A percentile compares a stretch with the other conserved stretches of the same genome.
These are phyloP conservation scores for Lactuca saligna DNA, from an alignment of 129 eudicot genomes.

Conservation along the genomic window DNA sequence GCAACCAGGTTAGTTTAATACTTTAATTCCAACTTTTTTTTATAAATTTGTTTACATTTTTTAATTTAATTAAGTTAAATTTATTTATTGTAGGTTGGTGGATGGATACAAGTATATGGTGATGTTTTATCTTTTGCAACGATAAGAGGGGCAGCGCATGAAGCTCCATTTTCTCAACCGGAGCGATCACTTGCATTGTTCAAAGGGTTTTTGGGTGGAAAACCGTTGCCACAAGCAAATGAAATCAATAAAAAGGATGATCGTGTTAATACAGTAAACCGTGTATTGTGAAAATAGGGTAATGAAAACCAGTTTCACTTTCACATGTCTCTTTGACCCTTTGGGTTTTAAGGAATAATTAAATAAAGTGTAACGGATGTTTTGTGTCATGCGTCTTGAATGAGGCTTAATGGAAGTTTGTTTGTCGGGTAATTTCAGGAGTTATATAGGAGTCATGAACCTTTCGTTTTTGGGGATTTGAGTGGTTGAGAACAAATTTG, in stretches of 20 bases:
- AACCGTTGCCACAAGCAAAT: constrained; percentile 40
- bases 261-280: not conserved
- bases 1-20: constrained; percentile 53
- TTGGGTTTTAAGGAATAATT: constrained; percentile 16
- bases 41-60: not conserved
- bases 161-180: constrained; percentile 74
- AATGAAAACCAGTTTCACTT: constrained; percentile 3
- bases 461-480: too few relatives aligned
- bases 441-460: not conserved
- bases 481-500: too few relatives aligned
- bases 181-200: constrained; percentile 64
- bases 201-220: constrained; percentile 49
- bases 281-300: not conserved
- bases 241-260: not conserved
- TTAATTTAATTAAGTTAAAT: not conserved
- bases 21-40: not conserved
- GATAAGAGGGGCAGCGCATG: constrained; percentile 79
- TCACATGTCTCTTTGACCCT: constrained; percentile 12
- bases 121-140: constrained; percentile 63
- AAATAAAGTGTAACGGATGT: not conserved
- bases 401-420: constrained; percentile 19
- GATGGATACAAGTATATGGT: constrained; percentile 83
- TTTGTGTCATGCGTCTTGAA: constrained; percentile 25
- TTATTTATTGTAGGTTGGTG: constrained; percentile 53
- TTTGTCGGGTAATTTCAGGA: not conserved